Evolutionary conservation across 805 yeast species (phyloP).

Genomic region (Suhomyces faveliae): DNA sequence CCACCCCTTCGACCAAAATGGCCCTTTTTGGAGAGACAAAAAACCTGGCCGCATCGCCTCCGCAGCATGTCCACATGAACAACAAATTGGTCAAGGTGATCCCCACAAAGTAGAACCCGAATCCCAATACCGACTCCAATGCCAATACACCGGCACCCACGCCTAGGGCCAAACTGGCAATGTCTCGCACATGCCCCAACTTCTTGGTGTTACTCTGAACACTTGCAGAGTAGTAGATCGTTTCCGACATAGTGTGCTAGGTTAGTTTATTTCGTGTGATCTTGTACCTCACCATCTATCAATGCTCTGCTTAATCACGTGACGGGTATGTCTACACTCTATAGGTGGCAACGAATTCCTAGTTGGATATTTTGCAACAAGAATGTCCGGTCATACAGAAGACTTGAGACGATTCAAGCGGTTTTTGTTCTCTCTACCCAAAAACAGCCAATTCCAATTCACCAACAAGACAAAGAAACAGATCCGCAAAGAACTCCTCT

Average conservation of each 20-base stretch:
- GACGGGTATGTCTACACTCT: not conserved
- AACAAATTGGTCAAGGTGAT: slow-evolving; percentile 28
- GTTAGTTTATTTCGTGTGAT: too few species aligned
- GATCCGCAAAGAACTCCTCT: slow-evolving; percentile 43
- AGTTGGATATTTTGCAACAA: not conserved
- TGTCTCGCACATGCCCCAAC: slow-evolving; percentile 34
- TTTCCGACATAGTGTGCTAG: slow-evolving; percentile 4
- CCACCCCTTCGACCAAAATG: slow-evolving; percentile 32
- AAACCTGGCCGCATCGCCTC: slow-evolving; percentile 21
- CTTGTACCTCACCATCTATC: too few species aligned
- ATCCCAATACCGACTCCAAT: slow-evolving; percentile 36
- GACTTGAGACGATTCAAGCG: slow-evolving; percentile 19
- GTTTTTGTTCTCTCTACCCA: slow-evolving; percentile 41
- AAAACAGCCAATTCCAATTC: slow-evolving; percentile 28
- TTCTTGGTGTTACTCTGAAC: slow-evolving; percentile 31
- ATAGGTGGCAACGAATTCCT: not conserved
- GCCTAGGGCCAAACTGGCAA: slow-evolving; percentile 38
- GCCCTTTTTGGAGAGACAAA: slow-evolving; percentile 32
- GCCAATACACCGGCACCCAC: slow-evolving; percentile 41
- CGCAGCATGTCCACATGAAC: slow-evolving; percentile 33
- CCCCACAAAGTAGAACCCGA: slow-evolving; percentile 35
- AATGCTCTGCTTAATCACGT: too few species aligned
- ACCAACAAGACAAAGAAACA: slow-evolving; percentile 25
- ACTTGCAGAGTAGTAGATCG: slow-evolving; percentile 22
- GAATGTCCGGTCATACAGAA: not conserved